Evolutionary conservation across 1,139 yeast genomes (phyloP).

Genomic region (Yamadazyma atmosphaerica): DNA sequence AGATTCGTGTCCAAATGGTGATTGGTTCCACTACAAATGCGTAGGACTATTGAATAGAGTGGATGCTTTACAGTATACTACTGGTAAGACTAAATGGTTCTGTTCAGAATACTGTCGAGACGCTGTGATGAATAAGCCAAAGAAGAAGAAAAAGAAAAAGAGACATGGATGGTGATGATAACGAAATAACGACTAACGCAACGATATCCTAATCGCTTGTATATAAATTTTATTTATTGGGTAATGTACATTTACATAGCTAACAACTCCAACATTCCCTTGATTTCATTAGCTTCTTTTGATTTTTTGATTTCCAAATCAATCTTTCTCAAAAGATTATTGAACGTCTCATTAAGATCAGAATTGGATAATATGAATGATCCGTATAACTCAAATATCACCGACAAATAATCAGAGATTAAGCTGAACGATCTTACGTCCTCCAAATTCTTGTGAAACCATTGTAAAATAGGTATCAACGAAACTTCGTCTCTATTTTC

Average conservation of each 20-base stretch:
- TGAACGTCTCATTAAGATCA: constrained; percentile 72
- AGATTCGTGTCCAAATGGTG: constrained; percentile 44
- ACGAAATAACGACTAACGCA: background rate
- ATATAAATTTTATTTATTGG: constrained; percentile 2
- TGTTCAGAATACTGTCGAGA: constrained; percentile 38
- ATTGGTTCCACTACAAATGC: constrained; percentile 52
- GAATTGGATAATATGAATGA: constrained; percentile 70
- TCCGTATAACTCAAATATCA: constrained; percentile 78
- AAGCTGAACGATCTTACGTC: constrained; percentile 77
- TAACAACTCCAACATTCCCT: constrained; percentile 89
- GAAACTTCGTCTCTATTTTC: constrained; percentile 83
- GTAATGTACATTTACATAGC: constrained; percentile 31
- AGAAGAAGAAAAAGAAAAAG: constrained; percentile 18
- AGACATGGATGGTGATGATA: constrained; percentile 15
- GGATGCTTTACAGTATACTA: constrained; percentile 38
- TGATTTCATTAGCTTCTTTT: constrained; percentile 83
- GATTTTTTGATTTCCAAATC: constrained; percentile 73
- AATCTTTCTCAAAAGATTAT: constrained; percentile 59
- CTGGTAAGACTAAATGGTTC: constrained; percentile 42
- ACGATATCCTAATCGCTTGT: background rate
- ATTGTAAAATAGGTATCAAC: constrained; percentile 79
- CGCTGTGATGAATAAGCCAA: constrained; percentile 15
- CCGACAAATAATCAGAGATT: constrained; percentile 82
- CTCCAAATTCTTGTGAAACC: constrained; percentile 76
- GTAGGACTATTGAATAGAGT: constrained; percentile 43